A percentile compares a stretch with the other conserved stretches of the same genome.
These are phyloP conservation scores for Brassica carinata DNA, from an alignment of 345 rosid genomes.

Conservation along the genomic window DNA sequence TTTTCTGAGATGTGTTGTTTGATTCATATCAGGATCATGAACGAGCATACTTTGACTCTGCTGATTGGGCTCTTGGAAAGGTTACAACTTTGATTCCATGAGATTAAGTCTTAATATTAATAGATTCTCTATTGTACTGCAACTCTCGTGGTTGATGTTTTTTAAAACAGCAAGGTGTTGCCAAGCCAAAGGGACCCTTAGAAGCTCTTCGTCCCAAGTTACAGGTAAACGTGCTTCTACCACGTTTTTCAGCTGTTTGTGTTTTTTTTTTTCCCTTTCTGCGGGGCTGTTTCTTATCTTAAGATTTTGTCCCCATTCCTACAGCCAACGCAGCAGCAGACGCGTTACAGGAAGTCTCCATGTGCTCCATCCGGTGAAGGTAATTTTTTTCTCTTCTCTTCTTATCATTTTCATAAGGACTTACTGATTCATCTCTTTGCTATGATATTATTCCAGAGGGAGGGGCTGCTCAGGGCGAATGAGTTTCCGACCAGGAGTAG, in stretches of 20 bases:
- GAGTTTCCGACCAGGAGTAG: conserved; percentile 42
- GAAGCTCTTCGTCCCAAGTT: conserved; percentile 99
- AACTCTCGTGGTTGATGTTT: conserved; percentile 21
- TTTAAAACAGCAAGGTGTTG: conserved; percentile 83
- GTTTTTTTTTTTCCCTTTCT: neutral
- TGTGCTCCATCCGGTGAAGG: conserved; percentile 91
- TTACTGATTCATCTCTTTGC: neutral
- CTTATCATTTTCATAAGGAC: neutral
- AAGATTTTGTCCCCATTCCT: neutral
- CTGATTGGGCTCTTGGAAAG: conserved; percentile 99
- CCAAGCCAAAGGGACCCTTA: conserved; percentile 97
- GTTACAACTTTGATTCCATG: conserved; percentile 38
- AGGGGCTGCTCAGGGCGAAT: conserved; percentile 65
- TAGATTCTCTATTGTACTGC: conserved; percentile 9
- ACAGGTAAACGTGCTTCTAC: conserved; percentile 57
- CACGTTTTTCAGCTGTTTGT: conserved; percentile 5
- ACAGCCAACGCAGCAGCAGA: conserved; percentile 98
- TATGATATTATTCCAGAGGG: conserved; percentile 49
- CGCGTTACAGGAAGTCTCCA: conserved; percentile 93
- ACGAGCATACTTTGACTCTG: conserved; percentile 97
- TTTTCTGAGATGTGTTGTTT: conserved; percentile 18
- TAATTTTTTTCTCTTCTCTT: conserved; percentile 27
- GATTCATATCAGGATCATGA: conserved; percentile 72
- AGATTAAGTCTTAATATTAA: neutral
- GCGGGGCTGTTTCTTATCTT: neutral